These are phyloP conservation scores for Aegilops bicornis DNA, from an alignment of 176 grass and related monocot genomes.

Conservation along the genomic window DNA sequence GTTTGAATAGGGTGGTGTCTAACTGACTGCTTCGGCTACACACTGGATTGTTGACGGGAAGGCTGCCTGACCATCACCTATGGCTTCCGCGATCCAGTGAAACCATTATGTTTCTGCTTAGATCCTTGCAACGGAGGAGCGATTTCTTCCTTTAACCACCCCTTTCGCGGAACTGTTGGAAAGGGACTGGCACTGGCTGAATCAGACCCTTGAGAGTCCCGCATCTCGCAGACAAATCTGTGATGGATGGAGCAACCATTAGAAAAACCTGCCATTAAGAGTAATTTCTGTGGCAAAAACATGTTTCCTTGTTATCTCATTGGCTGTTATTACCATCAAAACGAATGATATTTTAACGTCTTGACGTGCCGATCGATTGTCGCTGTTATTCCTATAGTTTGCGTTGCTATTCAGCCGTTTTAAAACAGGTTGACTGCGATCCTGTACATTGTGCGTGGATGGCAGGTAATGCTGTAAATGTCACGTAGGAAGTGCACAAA, in stretches of 20 bases:
- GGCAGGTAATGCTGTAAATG: no score
- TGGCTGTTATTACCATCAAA: neutral
- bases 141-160: conserved; percentile 17
- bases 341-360: conserved; percentile 13
- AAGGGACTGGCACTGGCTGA: conserved; percentile 41
- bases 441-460: no score
- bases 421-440: neutral
- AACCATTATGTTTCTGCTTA: conserved; percentile 34
- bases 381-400: neutral
- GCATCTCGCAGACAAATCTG: conserved; percentile 13
- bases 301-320: neutral
- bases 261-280: conserved; percentile 15
- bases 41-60: conserved; percentile 54
- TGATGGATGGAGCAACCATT: neutral
- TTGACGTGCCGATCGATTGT: neutral
- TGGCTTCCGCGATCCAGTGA: conserved; percentile 44
- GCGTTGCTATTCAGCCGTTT: neutral
- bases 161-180: conserved; percentile 29
- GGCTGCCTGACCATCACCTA: conserved; percentile 33
- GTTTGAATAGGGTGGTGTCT: conserved; percentile 41
- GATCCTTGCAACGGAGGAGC: conserved; percentile 17
- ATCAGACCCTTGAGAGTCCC: conserved; percentile 26
- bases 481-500: no score
- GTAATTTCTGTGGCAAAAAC: conserved; percentile 15
- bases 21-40: conserved; percentile 44